Evolutionary conservation across 352 stramenopile genomes (phyloP), one percentile per base, ranked within the genome.

Genomic region (Globisporangium ultimum): DNA sequence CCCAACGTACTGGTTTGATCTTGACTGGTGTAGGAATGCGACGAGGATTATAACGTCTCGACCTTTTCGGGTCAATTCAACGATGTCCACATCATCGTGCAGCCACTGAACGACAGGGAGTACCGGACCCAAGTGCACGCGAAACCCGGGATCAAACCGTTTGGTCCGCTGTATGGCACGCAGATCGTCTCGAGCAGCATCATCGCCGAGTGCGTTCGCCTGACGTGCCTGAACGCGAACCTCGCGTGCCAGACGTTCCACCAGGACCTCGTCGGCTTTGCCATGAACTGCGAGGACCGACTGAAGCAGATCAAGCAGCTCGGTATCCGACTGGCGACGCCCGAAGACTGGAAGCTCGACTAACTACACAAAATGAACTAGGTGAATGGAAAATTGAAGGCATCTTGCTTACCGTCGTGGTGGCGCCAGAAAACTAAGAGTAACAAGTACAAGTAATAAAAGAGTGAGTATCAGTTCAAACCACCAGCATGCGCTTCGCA

Each of bases 301-400:
- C 62, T 95, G 48, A 92, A 92, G 70, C 87, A 95, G 63, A 95
- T 95, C 69, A 91, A 93, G 55, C 84, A 92, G 52, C 72, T 95
- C 21, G 78, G 75, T 0, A 66, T 88, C 53, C 84, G 84, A 3
- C 59, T 89, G 42, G 68, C 74, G 21, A 79, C 63, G 9, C 14
- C 64, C 1, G 67, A 87, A 22, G 80, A 88, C 36, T 91, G 80
- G 80, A 83, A 70, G 61, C 53, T 80, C 36, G 60, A 62, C 22
- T 36, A 36, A 36, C 4, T 36, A 36, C 28, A 36, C 28, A 36
- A 36, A 41, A 12, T 58, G 58, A 58, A 38, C 8, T 13, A 7
- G 47, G 6, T 28, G n/a, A 28, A 43, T n/a, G 21, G 36, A 40
- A 18, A 48, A 24, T 24, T 24, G 36, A 43, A 20, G 17, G 48